A percentile compares a stretch with the other conserved stretches of the same genome.
phyloP scores from a whole-genome alignment of 2,329 filamentous ascomycete genomes.

The Setomelanomma holmii region DNA sequence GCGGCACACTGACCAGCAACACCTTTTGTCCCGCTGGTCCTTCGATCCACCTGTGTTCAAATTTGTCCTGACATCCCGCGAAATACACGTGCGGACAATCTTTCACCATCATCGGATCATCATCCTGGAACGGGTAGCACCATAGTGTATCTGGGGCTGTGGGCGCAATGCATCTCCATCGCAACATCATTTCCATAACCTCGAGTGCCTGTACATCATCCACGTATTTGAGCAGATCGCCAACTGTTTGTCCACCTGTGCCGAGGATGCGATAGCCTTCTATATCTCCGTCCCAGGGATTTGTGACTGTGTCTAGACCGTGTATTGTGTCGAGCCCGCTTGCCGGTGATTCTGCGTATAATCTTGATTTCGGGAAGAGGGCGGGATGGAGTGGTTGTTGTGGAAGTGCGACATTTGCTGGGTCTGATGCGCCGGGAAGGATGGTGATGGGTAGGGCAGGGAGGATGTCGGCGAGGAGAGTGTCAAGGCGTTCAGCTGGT shows the following conservation, averaged over 20 bases:
- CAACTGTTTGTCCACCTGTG: conserved; percentile 89
- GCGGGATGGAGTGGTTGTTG: conserved; percentile 93
- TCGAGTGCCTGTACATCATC: conserved; percentile 77
- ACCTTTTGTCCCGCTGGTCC: conserved; percentile 72
- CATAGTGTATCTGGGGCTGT: conserved; percentile 96
- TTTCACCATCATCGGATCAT: conserved; percentile 88
- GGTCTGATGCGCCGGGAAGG: conserved; percentile 82
- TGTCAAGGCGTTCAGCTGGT: conserved; percentile 83
- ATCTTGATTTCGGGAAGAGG: conserved; percentile 80
- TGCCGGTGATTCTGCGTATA: conserved; percentile 65
- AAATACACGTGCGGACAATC: conserved; percentile 91
- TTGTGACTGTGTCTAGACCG: conserved; percentile 90
- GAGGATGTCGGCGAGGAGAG: conserved; percentile 79
- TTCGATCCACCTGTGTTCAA: conserved; percentile 74
- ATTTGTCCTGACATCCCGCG: conserved; percentile 81
- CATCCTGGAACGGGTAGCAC: conserved; percentile 95
- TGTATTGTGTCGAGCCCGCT: conserved; percentile 55
- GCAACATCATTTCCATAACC: conserved; percentile 93
- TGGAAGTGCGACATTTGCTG: conserved; percentile 86
- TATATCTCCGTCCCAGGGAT: conserved; percentile 89
- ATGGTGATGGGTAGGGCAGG: conserved; percentile 88
- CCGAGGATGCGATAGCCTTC: conserved; percentile 89
- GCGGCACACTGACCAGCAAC: conserved; percentile 81
- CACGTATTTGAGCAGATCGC: conserved; percentile 93
- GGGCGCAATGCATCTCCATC: conserved; percentile 89